These are phyloP conservation scores for Isoetes taiwanensis DNA, from an alignment of 75 land plant species.

Conservation along the genomic window DNA sequence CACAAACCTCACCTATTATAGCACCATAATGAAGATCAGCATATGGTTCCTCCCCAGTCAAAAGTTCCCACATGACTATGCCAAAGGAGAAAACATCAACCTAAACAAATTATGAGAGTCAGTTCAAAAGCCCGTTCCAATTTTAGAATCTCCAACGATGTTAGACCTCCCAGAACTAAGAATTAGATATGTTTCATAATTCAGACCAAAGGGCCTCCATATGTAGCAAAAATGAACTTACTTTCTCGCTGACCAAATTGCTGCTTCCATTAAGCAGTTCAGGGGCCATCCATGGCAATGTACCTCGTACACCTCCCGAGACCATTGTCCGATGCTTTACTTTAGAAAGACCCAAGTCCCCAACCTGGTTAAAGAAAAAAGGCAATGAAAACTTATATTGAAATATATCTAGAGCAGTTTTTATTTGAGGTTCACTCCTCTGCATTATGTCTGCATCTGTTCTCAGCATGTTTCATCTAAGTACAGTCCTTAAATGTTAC, in stretches of 20 bases:
- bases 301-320: conserved; percentile 85
- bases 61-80: conserved; percentile 88
- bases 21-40: conserved; percentile 78
- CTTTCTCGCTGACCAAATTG: conserved; percentile 68
- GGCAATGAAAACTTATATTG: not conserved
- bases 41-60: conserved; percentile 85
- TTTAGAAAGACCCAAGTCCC: conserved; percentile 79
- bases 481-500: no score
- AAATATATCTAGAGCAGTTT: not conserved
- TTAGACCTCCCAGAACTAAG: not conserved
- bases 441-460: no score
- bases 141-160: no score
- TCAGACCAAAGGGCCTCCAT: not conserved
- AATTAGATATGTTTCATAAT: not conserved
- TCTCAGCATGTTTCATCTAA: no score
- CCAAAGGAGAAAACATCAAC: conserved; percentile 97
- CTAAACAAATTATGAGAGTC: conserved; percentile 19
- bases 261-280: conserved; percentile 62
- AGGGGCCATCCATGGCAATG: conserved; percentile 98
- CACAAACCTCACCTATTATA: conserved; percentile 46
- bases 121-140: not conserved
- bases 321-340: conserved; percentile 72
- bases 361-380: conserved; percentile 50
- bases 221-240: conserved; percentile 10
- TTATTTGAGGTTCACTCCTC: not conserved